These are phyloP conservation scores for Saturnispora sekii DNA, from an alignment of 805 yeast genomes.

Conservation along the genomic window DNA sequence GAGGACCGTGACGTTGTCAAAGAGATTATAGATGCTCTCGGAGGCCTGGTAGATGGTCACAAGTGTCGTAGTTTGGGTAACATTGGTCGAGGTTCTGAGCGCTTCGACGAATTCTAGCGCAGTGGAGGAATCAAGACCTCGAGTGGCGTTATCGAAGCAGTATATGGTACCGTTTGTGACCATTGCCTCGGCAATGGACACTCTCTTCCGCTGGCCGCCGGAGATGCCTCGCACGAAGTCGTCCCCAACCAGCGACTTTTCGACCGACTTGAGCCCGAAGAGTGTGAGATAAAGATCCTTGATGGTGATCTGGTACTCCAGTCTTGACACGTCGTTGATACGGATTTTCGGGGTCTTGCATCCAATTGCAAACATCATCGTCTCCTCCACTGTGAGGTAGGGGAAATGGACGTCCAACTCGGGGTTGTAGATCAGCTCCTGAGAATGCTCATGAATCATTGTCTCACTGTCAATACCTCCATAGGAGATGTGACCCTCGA, in stretches of 20 bases:
- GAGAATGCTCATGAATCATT: conserved; percentile 37
- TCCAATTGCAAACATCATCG: conserved; percentile 44
- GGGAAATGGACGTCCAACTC: conserved; percentile 53
- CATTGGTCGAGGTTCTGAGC: conserved; percentile 32
- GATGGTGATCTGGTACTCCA: conserved; percentile 30
- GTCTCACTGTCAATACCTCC: conserved; percentile 40
- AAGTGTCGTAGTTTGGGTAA: conserved; percentile 11
- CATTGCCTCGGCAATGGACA: conserved; percentile 70
- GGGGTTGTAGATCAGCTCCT: conserved; percentile 44
- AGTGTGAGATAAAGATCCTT: conserved; percentile 40
- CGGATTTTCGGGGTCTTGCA: conserved; percentile 50
- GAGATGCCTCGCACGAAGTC: conserved; percentile 54
- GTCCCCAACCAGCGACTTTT: conserved; percentile 36
- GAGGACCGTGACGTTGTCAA: conserved; percentile 53
- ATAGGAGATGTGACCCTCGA: conserved; percentile 34
- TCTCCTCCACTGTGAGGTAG: conserved; percentile 44
- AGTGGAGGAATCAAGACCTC: conserved; percentile 80
- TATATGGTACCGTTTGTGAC: conserved; percentile 54
- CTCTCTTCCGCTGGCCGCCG: conserved; percentile 83
- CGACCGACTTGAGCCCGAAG: conserved; percentile 53
- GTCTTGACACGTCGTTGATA: conserved; percentile 27
- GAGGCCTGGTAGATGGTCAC: conserved; percentile 40
- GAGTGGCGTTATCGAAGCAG: conserved; percentile 76
- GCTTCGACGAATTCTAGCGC: conserved; percentile 68
- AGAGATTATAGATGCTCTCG: conserved; percentile 52